Conservation (phyloP, 257 asterid species). For the Solanum arcanum region DNA sequence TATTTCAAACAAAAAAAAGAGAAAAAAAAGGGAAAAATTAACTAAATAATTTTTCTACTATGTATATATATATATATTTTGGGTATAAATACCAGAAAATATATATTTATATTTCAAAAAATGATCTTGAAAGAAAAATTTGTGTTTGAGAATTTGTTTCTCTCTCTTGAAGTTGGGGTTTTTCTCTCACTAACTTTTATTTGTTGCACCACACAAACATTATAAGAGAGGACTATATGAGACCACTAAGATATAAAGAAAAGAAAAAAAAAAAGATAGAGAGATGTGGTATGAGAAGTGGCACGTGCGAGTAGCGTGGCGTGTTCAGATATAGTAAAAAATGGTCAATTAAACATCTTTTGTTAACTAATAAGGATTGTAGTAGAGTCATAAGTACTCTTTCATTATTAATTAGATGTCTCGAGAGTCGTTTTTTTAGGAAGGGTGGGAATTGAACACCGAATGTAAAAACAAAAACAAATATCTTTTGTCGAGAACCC, state of each 20-base stretch:
- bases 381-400: neutral
- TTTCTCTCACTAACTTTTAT: conserved; percentile 68
- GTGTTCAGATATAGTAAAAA: too few species aligned
- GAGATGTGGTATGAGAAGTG: conserved; percentile 1
- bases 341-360: neutral
- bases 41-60: neutral
- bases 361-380: too few species aligned
- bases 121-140: neutral
- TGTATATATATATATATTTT: too few species aligned
- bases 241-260: conserved; percentile 12
- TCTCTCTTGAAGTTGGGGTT: neutral
- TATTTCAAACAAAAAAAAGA: neutral
- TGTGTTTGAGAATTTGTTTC: neutral
- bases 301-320: neutral
- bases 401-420: neutral
- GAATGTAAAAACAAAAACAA: too few species aligned
- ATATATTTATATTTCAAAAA: neutral
- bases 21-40: neutral
- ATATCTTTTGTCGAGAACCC: too few species aligned
- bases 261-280: neutral
- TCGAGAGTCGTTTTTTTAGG: too few species aligned
- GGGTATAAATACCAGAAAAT: neutral
- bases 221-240: neutral
- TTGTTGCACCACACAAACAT: conserved; percentile 70
- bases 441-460: accelerated